Base-by-base conservation (phyloP, 2,329 filamentous ascomycete species). In the Neonectria neomacrospora region DNA sequence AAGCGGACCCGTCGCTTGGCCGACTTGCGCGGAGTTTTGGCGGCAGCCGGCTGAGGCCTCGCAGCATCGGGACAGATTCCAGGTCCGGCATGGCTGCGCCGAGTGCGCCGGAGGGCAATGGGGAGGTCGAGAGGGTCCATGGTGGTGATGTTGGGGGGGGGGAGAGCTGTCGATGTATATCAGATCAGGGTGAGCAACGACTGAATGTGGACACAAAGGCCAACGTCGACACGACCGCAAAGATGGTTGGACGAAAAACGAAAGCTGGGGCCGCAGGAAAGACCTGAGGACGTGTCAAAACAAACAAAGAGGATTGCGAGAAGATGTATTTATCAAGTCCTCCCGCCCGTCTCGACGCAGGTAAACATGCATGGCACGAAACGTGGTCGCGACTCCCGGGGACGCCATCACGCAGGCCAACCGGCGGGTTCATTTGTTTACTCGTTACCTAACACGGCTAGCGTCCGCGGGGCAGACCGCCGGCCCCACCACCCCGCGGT, bases 1-100 rank as follows among this genome's bases (percentile, higher is more conserved):
- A 89, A 88, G 39, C 87, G 84, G 22, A 88, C 86, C 60, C 80
- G 79, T 67, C 84, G 85, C 69, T 81, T 85, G 1, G 62, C 58
- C 2, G 58, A 41, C 32, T 71, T 66, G 32, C 69, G 68, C 10
- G 78, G 78, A 2, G 78, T 80, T 57, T 68, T 75, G 48, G 72
- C 70, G 2, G 57, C 39, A 16, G 63, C 26, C 34, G 42, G 44
- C 22, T 67, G 53, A 16, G 67, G 59, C 18, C 64, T 61, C 39
- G 66, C 53, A 9, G 54, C 26, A 11, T 67, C 65, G 26, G 65
- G 63, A 41, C 68, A 71, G 54, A 60, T 68, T 67, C 75, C 62
- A 71, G 78, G 39, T 66, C 76, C 67, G 34, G 70, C 61, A 41
- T 74, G 80, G 65, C 78, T 80, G 34, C 87, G 83, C 68, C 85